Conservation (phyloP, 2,329 filamentous ascomycete genomes). For the Colletotrichum orchidophilum region DNA sequence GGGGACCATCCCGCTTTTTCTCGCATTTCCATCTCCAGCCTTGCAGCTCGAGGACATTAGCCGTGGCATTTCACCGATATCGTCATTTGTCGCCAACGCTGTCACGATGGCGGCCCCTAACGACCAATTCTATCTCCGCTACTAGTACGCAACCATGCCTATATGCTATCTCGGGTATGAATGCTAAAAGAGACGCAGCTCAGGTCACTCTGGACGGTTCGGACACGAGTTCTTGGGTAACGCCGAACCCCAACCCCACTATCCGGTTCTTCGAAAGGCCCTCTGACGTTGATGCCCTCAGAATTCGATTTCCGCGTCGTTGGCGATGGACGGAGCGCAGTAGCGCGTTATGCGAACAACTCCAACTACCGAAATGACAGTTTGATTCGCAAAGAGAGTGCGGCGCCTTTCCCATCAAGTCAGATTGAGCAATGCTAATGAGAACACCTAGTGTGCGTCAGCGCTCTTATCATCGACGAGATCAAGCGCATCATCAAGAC, state of each 20-base stretch:
- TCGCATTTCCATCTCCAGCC: slow-evolving; percentile 31
- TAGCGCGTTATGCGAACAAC: slow-evolving; percentile 98
- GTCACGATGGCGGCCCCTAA: slow-evolving; percentile 70
- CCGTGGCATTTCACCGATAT: slow-evolving; percentile 34
- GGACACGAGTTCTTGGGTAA: slow-evolving; percentile 97
- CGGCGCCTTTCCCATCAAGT: slow-evolving; percentile 44
- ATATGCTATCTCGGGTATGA: rapidly evolving
- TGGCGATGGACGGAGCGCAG: slow-evolving; percentile 91
- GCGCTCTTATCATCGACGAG: slow-evolving; percentile 87
- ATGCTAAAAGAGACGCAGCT: slow-evolving; percentile 64
- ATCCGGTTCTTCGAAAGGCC: background rate
- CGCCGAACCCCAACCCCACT: slow-evolving; percentile 35
- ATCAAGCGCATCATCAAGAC: slow-evolving; percentile 98
- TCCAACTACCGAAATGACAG: slow-evolving; percentile 99
- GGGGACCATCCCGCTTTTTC: slow-evolving; percentile 27
- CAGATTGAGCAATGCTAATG: background rate
- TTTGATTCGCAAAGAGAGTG: slow-evolving; percentile 99
- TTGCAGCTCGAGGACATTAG: slow-evolving; percentile 31
- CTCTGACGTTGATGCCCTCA: slow-evolving; percentile 50
- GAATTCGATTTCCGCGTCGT: slow-evolving; percentile 97
- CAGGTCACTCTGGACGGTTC: slow-evolving; percentile 95
- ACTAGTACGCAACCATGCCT: slow-evolving; percentile 77
- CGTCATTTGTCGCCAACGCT: slow-evolving; percentile 22
- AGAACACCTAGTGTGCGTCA: slow-evolving; percentile 83
- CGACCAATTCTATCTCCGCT: slow-evolving; percentile 94